Evolutionary conservation across 306 rosid genomes (phyloP).

Genomic region (Sophora flavescens): DNA sequence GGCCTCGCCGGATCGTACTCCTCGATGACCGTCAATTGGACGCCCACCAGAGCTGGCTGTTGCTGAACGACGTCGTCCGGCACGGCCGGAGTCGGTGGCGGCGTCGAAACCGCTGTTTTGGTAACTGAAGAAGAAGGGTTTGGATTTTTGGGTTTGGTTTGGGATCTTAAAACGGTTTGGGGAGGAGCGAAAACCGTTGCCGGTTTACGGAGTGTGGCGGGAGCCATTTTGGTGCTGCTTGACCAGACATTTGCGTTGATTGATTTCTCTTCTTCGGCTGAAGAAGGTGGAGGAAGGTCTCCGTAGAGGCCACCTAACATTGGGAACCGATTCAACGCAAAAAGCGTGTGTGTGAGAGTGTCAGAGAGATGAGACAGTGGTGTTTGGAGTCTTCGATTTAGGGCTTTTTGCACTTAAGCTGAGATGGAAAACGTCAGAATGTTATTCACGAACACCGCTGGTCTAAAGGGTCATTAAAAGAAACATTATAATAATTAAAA

Average conservation of each 20-base stretch:
- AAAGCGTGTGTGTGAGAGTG: too few relatives aligned
- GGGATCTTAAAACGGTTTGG: constrained; percentile 68
- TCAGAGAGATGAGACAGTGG: too few relatives aligned
- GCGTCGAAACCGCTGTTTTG: constrained; percentile 25
- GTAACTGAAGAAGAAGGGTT: constrained; percentile 12
- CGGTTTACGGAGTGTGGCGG: constrained; percentile 89
- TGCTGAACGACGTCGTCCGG: constrained; percentile 50
- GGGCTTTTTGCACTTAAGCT: too few relatives aligned
- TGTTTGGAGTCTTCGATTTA: too few relatives aligned
- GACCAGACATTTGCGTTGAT: constrained; percentile 89
- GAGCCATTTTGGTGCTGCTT: constrained; percentile 94
- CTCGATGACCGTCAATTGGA: constrained; percentile 79
- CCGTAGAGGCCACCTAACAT: constrained; percentile 97
- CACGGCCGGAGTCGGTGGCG: constrained; percentile 17
- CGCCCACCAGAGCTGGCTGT: constrained; percentile 81
- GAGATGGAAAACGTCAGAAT: too few relatives aligned
- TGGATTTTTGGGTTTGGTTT: constrained; percentile 61
- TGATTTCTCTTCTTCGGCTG: constrained; percentile 90
- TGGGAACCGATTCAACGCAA: neutral
- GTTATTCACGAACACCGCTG: too few relatives aligned
- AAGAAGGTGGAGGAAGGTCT: constrained; percentile 96
- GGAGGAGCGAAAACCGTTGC: constrained; percentile 78
- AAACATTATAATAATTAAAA: too few relatives aligned
- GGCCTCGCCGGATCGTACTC: constrained; percentile 98
- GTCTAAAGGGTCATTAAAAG: too few relatives aligned